A percentile compares a stretch with the other conserved stretches of the same genome.
Conservation (phyloP, 2,329 filamentous ascomycete species). For the Diplodia mutila region DNA sequence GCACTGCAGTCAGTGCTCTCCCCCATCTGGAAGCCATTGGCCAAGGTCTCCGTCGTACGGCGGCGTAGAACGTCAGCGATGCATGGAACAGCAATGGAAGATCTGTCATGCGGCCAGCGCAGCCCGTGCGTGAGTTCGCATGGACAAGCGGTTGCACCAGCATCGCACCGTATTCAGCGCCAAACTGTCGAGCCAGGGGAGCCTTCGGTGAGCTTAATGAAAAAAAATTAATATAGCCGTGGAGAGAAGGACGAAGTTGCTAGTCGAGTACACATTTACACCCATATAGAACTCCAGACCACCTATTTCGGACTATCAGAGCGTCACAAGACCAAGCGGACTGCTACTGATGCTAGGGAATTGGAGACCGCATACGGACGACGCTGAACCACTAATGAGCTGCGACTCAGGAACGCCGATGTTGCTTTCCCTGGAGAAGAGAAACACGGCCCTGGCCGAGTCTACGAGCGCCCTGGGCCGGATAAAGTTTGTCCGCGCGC, state of each 20-base stretch:
- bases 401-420: neutral
- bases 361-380: too few relatives aligned
- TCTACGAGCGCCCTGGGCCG: neutral
- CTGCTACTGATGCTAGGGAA: too few relatives aligned
- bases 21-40: neutral
- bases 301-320: too few relatives aligned
- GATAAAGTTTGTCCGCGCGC: constrained; percentile 13
- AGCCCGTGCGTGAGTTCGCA: neutral
- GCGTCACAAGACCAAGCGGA: too few relatives aligned
- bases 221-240: too few relatives aligned
- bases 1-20: neutral
- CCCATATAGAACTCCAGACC: too few relatives aligned
- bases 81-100: constrained; percentile 6
- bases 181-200: too few relatives aligned
- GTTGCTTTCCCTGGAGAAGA: neutral
- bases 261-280: too few relatives aligned
- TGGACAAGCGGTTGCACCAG: neutral
- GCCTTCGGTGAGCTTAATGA: too few relatives aligned
- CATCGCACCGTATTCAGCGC: neutral
- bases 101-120: neutral
- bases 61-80: neutral
- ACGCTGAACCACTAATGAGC: too few relatives aligned
- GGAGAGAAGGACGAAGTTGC: too few relatives aligned
- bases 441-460: neutral
- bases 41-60: neutral